These are phyloP conservation scores for Dissophora ornata DNA, from an alignment of 192 early-diverging fungal genomes.

Conservation along the genomic window DNA sequence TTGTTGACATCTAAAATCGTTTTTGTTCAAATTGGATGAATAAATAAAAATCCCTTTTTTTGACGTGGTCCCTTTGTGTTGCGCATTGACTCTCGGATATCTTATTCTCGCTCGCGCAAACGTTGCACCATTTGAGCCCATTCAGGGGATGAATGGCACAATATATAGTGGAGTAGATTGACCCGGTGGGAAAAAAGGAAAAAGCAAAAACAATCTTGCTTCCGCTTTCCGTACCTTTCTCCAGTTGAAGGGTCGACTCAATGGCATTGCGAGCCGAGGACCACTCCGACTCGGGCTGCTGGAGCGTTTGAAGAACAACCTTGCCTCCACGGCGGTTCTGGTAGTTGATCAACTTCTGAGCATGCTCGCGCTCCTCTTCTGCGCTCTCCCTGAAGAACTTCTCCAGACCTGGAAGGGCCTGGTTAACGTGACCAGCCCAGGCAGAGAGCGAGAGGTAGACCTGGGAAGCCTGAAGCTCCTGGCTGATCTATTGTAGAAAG, in stretches of 20 bases:
- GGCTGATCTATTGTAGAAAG: slow-evolving; percentile 66
- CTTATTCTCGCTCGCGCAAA: no score
- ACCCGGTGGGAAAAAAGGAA: no score
- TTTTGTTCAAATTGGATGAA: no score
- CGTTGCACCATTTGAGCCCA: no score
- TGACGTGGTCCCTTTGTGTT: no score
- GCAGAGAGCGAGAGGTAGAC: slow-evolving; percentile 67
- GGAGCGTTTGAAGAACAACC: slow-evolving; percentile 61
- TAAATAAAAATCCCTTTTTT: no score
- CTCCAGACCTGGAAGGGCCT: slow-evolving; percentile 64
- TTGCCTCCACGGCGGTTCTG: slow-evolving; percentile 68
- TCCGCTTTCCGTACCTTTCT: slow-evolving; percentile 55
- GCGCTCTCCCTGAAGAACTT: slow-evolving; percentile 66
- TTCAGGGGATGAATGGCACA: slow-evolving; percentile 2
- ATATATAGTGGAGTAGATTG: no score
- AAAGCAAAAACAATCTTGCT: no score
- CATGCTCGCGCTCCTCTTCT: slow-evolving; percentile 61
- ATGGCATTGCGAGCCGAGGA: slow-evolving; percentile 68
- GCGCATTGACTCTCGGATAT: no score
- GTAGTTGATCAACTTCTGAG: slow-evolving; percentile 63
- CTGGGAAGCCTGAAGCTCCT: slow-evolving; percentile 68
- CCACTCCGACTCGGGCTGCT: slow-evolving; percentile 68
- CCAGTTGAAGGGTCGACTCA: slow-evolving; percentile 66
- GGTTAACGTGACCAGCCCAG: slow-evolving; percentile 60
- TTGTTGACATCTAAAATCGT: slow-evolving; percentile 71